Evolutionary conservation across 2,329 filamentous ascomycete genomes (phyloP).

Genomic region (Ophiostoma sp.): DNA sequence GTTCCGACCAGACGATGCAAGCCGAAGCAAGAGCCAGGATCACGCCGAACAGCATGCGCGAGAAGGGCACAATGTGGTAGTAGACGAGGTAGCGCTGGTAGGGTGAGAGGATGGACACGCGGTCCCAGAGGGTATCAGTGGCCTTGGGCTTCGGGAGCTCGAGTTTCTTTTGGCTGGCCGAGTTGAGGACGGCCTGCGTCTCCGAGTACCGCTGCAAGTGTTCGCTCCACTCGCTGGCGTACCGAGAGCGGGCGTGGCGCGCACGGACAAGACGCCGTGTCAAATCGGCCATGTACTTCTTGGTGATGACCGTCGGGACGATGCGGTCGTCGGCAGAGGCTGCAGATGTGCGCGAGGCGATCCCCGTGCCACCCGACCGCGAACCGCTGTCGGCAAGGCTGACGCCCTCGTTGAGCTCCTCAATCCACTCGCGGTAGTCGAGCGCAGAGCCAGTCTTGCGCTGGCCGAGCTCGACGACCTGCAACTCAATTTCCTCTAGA

Average conservation of each 20-base stretch:
- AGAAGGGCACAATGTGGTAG: slow-evolving; percentile 69
- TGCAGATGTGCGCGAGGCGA: slow-evolving; percentile 33
- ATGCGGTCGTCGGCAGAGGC: slow-evolving; percentile 47
- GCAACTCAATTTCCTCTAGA: slow-evolving; percentile 77
- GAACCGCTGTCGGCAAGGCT: slow-evolving; percentile 64
- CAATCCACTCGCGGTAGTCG: slow-evolving; percentile 90
- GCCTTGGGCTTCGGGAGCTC: slow-evolving; percentile 65
- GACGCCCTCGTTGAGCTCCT: slow-evolving; percentile 80
- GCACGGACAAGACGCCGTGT: slow-evolving; percentile 80
- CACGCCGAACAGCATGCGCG: slow-evolving; percentile 64
- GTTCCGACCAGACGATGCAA: slow-evolving; percentile 89
- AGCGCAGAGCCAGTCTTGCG: slow-evolving; percentile 76
- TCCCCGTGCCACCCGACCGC: slow-evolving; percentile 39
- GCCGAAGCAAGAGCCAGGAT: slow-evolving; percentile 73
- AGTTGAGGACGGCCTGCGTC: slow-evolving; percentile 80
- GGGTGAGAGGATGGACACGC: slow-evolving; percentile 68
- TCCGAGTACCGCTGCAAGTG: slow-evolving; percentile 73
- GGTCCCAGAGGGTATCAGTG: slow-evolving; percentile 55
- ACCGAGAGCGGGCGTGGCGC: slow-evolving; percentile 78
- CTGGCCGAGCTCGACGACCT: slow-evolving; percentile 75
- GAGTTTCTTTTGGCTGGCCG: slow-evolving; percentile 75
- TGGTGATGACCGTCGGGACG: slow-evolving; percentile 82
- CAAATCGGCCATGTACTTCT: slow-evolving; percentile 87
- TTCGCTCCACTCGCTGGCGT: slow-evolving; percentile 80
- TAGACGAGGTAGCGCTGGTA: slow-evolving; percentile 79